These are phyloP conservation scores for Candida glucosophila DNA, from an alignment of 1,139 yeast genomes.

Conservation along the genomic window DNA sequence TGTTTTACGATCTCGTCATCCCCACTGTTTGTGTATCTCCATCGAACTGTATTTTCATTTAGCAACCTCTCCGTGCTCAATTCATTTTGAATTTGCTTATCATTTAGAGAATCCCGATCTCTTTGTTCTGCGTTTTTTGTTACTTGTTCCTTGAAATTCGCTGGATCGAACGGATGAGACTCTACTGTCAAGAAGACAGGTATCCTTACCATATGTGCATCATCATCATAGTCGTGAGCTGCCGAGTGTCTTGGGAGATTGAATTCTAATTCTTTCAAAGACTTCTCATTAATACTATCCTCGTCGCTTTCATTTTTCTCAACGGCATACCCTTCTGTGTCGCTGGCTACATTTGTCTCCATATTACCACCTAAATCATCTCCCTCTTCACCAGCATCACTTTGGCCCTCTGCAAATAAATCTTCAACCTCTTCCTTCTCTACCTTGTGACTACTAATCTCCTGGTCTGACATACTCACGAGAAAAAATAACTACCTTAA, in stretches of 20 bases:
- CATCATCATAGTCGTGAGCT: constrained; percentile 30
- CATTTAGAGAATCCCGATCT: constrained; percentile 19
- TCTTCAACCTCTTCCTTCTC: constrained; percentile 30
- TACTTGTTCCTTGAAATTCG: constrained; percentile 50
- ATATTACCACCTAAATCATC: constrained; percentile 3
- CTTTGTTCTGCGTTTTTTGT: constrained; percentile 40
- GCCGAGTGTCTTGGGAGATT: constrained; percentile 71
- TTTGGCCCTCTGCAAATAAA: constrained; percentile 43
- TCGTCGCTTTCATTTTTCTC: constrained; percentile 10
- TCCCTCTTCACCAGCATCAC: constrained; percentile 28
- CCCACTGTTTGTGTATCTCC: constrained; percentile 77
- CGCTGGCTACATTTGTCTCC: constrained; percentile 5
- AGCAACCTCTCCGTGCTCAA: constrained; percentile 43
- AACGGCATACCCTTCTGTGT: background rate
- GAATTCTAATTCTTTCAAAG: constrained; percentile 44
- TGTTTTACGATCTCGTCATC: constrained; percentile 64
- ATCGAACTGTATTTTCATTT: constrained; percentile 79
- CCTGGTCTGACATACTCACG: no score
- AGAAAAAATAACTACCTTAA: no score
- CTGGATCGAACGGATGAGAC: constrained; percentile 81
- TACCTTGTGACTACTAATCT: constrained; percentile 25
- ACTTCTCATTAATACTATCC: constrained; percentile 23
- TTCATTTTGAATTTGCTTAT: constrained; percentile 32
- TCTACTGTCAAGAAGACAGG: constrained; percentile 81
- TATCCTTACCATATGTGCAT: constrained; percentile 53